These are phyloP conservation scores for Perkinsela sp. DNA, from an alignment of 208 protist genomes.

Conservation along the genomic window DNA sequence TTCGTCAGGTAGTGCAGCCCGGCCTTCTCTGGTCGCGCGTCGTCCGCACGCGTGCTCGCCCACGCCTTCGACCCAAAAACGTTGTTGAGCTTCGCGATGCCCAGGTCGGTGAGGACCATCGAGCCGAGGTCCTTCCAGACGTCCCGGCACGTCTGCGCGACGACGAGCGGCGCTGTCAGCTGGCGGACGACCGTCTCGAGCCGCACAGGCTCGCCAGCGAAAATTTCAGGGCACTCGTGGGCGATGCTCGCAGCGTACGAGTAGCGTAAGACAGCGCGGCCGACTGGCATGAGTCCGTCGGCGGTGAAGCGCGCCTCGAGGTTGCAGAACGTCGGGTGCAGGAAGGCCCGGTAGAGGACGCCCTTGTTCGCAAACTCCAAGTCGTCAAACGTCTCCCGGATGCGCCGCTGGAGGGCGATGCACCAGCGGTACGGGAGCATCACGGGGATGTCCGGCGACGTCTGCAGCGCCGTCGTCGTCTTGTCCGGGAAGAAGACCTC, in stretches of 20 bases:
- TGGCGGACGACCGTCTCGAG: background rate
- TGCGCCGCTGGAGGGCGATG: background rate
- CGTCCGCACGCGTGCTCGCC: background rate
- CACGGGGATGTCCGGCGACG: background rate
- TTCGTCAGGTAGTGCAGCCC: background rate
- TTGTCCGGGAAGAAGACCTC: background rate
- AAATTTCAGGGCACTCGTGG: background rate
- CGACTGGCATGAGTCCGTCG: background rate
- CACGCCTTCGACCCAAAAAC: background rate
- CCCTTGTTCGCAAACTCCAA: background rate
- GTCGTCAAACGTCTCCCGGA: background rate
- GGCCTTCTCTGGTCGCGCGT: background rate
- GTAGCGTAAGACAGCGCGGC: background rate
- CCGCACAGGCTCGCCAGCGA: background rate
- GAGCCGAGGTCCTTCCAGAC: background rate
- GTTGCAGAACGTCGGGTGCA: background rate
- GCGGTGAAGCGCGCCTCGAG: background rate
- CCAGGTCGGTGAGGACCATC: background rate
- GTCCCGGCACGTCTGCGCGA: background rate
- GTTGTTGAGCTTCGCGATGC: background rate
- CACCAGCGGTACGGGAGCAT: background rate
- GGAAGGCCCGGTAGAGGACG: background rate
- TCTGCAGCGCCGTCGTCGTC: background rate
- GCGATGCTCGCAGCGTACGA: background rate
- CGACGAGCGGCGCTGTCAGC: background rate